These are phyloP conservation scores for Ogataea ramenticola DNA, from an alignment of 805 yeast genomes.

Conservation along the genomic window DNA sequence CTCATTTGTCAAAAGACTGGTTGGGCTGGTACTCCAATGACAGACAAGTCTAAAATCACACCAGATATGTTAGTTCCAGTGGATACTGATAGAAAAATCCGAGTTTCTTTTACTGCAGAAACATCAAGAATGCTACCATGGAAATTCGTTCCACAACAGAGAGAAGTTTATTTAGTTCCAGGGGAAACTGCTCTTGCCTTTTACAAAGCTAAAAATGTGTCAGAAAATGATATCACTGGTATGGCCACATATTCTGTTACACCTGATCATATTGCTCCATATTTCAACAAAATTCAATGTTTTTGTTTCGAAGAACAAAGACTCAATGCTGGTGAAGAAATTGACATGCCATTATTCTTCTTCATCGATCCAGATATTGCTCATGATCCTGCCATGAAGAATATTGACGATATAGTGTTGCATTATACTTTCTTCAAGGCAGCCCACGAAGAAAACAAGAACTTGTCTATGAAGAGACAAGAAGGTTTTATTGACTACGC, in stretches of 20 bases:
- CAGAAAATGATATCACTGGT: conserved; percentile 88
- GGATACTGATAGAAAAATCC: conserved; percentile 71
- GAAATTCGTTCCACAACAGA: conserved; percentile 90
- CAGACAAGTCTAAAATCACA: conserved; percentile 73
- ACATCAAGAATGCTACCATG: conserved; percentile 88
- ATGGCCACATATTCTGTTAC: conserved; percentile 98
- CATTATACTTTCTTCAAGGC: conserved; percentile 89
- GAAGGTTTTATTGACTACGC: conserved; percentile 1
- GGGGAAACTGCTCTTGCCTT: conserved; percentile 98
- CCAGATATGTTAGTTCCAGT: conserved; percentile 86
- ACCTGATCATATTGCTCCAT: conserved; percentile 94
- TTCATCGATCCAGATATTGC: conserved; percentile 95
- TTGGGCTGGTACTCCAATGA: conserved; percentile 91
- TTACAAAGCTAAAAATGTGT: conserved; percentile 81
- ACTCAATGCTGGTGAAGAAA: conserved; percentile 91
- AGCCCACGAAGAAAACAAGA: conserved; percentile 18
- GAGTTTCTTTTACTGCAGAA: conserved; percentile 86
- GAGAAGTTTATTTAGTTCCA: conserved; percentile 87
- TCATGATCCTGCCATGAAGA: conserved; percentile 85
- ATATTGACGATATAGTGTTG: conserved; percentile 80
- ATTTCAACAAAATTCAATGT: conserved; percentile 95
- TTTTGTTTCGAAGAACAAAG: conserved; percentile 97
- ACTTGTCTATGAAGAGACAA: conserved; percentile 1
- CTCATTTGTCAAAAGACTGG: conserved; percentile 93
- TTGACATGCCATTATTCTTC: conserved; percentile 97